Conservation (phyloP, 495 filamentous ascomycete species). For the Melanomma pulvis-pyrius region DNA sequence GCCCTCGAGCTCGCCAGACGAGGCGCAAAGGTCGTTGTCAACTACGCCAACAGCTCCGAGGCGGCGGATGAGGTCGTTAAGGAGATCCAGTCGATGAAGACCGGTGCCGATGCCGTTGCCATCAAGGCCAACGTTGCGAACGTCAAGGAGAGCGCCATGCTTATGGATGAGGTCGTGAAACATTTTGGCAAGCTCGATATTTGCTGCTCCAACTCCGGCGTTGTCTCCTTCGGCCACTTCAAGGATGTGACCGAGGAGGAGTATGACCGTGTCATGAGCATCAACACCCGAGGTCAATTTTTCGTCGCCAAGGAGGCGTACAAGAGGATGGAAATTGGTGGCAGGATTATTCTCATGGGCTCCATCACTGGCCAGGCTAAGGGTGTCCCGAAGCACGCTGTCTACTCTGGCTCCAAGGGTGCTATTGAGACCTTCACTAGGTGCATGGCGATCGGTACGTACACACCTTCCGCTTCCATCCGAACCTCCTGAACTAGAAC, state of each 20-base stretch:
- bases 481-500: neutral
- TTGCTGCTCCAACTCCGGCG: constrained; percentile 58
- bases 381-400: constrained; percentile 63
- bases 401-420: constrained; percentile 63
- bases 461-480: neutral
- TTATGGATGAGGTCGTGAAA: constrained; percentile 52
- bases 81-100: constrained; percentile 48
- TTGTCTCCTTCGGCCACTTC: constrained; percentile 56
- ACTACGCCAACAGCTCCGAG: constrained; percentile 51
- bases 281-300: constrained; percentile 64
- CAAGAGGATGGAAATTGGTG: constrained; percentile 62
- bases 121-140: constrained; percentile 57
- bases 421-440: constrained; percentile 62
- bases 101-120: constrained; percentile 52
- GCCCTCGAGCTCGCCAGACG: constrained; percentile 49
- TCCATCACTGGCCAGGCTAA: constrained; percentile 67
- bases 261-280: constrained; percentile 58
- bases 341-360: constrained; percentile 65
- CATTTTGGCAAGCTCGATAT: constrained; percentile 54
- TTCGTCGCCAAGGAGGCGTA: constrained; percentile 71
- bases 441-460: constrained; percentile 56
- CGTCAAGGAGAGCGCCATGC: constrained; percentile 46
- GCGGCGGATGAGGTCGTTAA: constrained; percentile 53
- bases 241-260: constrained; percentile 55
- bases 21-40: constrained; percentile 53